Conservation (phyloP, 2,329 filamentous ascomycete genomes). For the Plenodomus biglobosus region DNA sequence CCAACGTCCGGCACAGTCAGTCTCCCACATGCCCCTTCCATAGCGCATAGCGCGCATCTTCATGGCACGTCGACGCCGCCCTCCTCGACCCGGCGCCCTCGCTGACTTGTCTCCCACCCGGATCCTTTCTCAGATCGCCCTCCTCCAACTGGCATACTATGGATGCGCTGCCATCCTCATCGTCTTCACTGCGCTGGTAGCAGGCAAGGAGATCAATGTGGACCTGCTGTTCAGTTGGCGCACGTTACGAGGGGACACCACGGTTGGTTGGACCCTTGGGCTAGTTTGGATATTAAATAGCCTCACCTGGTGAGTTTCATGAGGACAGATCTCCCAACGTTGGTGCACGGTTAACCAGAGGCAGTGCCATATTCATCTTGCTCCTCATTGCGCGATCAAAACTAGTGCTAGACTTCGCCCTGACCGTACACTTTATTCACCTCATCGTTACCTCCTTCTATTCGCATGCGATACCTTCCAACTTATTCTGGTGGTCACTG, state of each 20-base stretch:
- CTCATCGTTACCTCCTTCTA: conserved; percentile 77
- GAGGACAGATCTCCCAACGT: not conserved
- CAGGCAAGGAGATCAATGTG: conserved; percentile 60
- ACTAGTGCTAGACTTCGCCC: conserved; percentile 89
- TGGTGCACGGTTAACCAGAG: conserved; percentile 14
- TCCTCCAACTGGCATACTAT: conserved; percentile 68
- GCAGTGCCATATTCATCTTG: conserved; percentile 79
- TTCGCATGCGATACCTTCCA: conserved; percentile 71
- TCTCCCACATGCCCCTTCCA: conserved; percentile 19
- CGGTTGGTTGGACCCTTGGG: conserved; percentile 68
- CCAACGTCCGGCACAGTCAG: conserved; percentile 6
- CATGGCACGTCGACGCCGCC: conserved; percentile 62
- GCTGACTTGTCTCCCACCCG: conserved; percentile 67
- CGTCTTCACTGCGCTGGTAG: conserved; percentile 67
- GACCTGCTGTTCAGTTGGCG: conserved; percentile 66
- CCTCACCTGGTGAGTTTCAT: conserved; percentile 59
- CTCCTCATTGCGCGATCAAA: conserved; percentile 85
- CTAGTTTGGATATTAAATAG: conserved; percentile 69
- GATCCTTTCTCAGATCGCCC: conserved; percentile 66
- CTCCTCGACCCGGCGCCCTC: conserved; percentile 65
- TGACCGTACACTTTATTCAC: conserved; percentile 85
- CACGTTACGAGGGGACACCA: conserved; percentile 66
- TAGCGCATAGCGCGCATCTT: conserved; percentile 23
- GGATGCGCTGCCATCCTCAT: conserved; percentile 62
- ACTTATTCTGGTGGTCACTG: conserved; percentile 83